A percentile compares a stretch with the other conserved stretches of the same genome.
phyloP scores from a whole-genome alignment of 179 eudicot species.

The Sideroxylon spinosum region DNA sequence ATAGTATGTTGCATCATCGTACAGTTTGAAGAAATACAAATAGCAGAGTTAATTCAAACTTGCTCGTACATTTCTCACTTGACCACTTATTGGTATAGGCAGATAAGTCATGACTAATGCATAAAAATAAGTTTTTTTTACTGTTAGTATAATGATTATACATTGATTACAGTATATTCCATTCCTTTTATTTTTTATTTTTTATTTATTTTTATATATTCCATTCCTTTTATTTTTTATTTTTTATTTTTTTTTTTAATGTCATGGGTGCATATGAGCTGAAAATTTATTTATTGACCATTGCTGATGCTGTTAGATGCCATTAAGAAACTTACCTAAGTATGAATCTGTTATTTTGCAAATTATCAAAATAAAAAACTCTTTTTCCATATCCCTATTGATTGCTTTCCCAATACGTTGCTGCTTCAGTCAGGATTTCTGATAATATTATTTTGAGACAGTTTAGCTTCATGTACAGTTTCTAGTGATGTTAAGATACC shows the following conservation, averaged over 20 bases:
- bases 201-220: neutral
- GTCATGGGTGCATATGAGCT: neutral
- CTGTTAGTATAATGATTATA: neutral
- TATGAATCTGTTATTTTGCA: slow-evolving; percentile 3
- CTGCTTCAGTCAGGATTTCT: slow-evolving; percentile 10
- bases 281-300: neutral
- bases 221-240: neutral
- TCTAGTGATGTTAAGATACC: slow-evolving; percentile 15
- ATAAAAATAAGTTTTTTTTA: neutral
- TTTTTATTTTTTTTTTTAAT: neutral
- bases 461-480: slow-evolving; percentile 3
- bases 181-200: neutral
- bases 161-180: neutral
- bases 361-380: no score
- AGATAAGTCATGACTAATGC: neutral
- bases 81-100: neutral
- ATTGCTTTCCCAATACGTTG: neutral
- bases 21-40: neutral
- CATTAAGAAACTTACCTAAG: slow-evolving; percentile 2
- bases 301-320: neutral
- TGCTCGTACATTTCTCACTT: no score
- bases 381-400: neutral
- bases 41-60: no score
- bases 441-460: neutral
- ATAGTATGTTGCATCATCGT: neutral